These are phyloP conservation scores for Hsuehochloa calcarea DNA, from an alignment of 176 grass and related monocot genomes.

Conservation along the genomic window DNA sequence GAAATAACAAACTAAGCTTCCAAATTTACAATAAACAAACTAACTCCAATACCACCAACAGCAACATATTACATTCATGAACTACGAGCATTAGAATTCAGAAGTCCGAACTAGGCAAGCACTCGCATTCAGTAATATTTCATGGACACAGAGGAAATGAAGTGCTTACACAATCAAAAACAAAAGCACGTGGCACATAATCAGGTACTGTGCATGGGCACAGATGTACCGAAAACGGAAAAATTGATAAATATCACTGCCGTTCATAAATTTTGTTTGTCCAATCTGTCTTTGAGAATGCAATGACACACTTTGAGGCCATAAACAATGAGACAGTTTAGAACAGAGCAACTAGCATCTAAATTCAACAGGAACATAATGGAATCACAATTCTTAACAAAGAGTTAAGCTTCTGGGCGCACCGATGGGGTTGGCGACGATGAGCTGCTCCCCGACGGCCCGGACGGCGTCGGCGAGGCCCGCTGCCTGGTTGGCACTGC, in stretches of 20 bases:
- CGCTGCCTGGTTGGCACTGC: conserved; percentile 66
- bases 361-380: conserved; percentile 12
- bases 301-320: neutral
- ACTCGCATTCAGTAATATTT: neutral
- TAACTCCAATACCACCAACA: neutral
- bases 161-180: neutral
- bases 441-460: conserved; percentile 82
- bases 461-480: conserved; percentile 63
- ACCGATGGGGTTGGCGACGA: conserved; percentile 83
- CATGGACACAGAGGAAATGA: neutral
- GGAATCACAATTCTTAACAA: neutral
- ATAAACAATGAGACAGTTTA: neutral
- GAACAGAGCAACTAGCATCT: neutral
- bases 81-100: too few relatives aligned
- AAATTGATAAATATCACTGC: neutral
- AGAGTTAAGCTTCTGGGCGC: neutral
- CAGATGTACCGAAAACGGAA: neutral
- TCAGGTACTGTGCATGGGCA: neutral
- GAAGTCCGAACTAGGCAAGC: too few relatives aligned
- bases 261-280: neutral
- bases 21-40: neutral
- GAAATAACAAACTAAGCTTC: too few relatives aligned
- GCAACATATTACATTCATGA: too few relatives aligned
- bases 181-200: neutral
- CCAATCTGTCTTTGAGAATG: neutral